Base-by-base conservation (phyloP, 768 basidiomycete species). In the Mycena pura region DNA sequence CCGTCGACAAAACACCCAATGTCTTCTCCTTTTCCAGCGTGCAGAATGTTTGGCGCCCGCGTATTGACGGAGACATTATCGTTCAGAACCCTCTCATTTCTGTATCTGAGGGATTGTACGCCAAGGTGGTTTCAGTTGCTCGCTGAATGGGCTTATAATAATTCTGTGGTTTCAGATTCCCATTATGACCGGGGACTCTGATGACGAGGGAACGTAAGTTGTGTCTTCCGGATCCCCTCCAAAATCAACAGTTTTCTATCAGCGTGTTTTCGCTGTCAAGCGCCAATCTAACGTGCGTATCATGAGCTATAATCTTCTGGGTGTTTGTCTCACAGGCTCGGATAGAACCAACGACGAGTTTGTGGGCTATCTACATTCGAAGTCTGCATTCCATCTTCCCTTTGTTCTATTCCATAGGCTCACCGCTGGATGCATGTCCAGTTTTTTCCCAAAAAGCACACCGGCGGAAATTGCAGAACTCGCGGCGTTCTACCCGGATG, bases 51-150 rank as follows among this genome's bases (percentile, higher is more conserved):
- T 82, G 78, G 77, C 38, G 68, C 13, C 82, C 80, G 5, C 69
- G 75, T 8, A 73, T 77, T 2, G 81, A 83, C 46, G 79, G 78
- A 0, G 64, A 70, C 0, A 76, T 83, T 54, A 40, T 83, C 21
- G 65, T 66, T 1, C 73, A 71, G 2, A 57, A 71, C 34, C 80
- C 79, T 0, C 67, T 74, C 27, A 41, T 59, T 7, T 69, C 77
- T 1, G 69, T 81, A 0, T 59, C 67, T 38, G 63, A 73, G n/a
- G 80, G 80, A 13, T 67, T 63, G 15, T 72, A 78, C 15, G 74
- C 76, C 15, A 61, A 74, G 48, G 73, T 76, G 9, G 6, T 6
- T 11, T 3, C 11, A 21, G 15, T 28, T 47, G 7, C n/a, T 17
- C 9, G 27, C 15, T 39, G 32, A 21, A 11, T 34, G 13, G 25